Evolutionary conservation across 257 asterid genomes (phyloP).

Genomic region (Buddleja alternifolia): DNA sequence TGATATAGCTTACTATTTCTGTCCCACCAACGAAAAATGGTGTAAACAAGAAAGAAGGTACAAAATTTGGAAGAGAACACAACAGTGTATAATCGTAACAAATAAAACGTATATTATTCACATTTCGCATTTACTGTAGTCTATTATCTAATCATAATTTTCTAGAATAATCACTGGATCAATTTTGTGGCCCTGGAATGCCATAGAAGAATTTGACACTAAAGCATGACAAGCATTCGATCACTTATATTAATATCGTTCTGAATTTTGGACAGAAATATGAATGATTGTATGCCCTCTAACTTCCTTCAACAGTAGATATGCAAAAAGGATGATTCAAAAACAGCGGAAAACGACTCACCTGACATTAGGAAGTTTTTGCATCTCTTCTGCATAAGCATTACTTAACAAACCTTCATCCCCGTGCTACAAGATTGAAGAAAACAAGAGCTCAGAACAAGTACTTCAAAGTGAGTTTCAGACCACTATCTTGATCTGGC

Average conservation of each 20-base stretch:
- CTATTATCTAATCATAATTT: constrained; percentile 14
- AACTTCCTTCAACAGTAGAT: constrained; percentile 13
- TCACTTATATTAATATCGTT: constrained; percentile 12
- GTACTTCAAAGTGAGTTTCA: neutral
- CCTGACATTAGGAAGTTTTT: constrained; percentile 78
- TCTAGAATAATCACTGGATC: constrained; percentile 22
- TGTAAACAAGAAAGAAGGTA: constrained; percentile 19
- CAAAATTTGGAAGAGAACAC: constrained; percentile 19
- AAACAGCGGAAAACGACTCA: constrained; percentile 31
- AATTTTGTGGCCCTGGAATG: constrained; percentile 20
- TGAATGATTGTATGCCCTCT: constrained; percentile 8
- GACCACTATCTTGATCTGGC: constrained; percentile 24
- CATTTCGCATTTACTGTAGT: constrained; percentile 6
- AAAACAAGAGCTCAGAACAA: constrained; percentile 20
- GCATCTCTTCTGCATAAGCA: constrained; percentile 79
- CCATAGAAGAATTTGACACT: constrained; percentile 8
- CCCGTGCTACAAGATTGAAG: constrained; percentile 70
- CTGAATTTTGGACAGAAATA: constrained; percentile 1
- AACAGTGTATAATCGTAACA: constrained; percentile 11
- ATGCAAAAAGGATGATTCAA: neutral
- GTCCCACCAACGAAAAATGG: constrained; percentile 19
- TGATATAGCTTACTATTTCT: constrained; percentile 11
- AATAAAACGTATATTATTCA: neutral
- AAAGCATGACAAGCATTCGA: constrained; percentile 27
- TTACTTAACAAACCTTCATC: constrained; percentile 79